Evolutionary conservation across 1,284 basidiomycete species (phyloP), one percentile per base, ranked within the genome.

Genomic region (Ganoderma sp.): DNA sequence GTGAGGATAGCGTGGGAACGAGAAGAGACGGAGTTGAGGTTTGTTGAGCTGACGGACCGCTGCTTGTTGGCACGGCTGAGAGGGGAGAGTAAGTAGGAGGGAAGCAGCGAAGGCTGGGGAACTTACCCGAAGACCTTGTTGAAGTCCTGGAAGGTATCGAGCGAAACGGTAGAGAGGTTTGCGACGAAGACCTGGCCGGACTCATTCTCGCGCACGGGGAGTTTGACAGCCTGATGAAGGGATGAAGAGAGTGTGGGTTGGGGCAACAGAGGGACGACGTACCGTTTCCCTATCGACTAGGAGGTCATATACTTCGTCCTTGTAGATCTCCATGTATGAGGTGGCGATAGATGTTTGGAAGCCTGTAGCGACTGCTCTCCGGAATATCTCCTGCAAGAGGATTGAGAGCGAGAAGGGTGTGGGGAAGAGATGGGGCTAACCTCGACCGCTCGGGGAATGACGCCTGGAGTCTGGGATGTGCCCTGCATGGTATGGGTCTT

Each of bases 401-500:
- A 10, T 45, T 14, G 45, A 58, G 17, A 19, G 50, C 41, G 15
- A 54, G 48, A 2, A 43, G 22, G 41, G 3, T 12, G 25, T 14
- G 14, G 9, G 34, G 1, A 10, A 34, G 22, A 62, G 32, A 32
- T 10, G 32, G 42, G 3, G 32, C 84, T 61, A 66, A 90, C 92
- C 75, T 87, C 78, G 22, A 94, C 88, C 2, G 89, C 88, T 58
- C 91, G 84, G n/a, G 91, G 91, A 69, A 95, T 94, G 62, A 95
- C 88, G 0, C 94, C 93, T 41, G 91, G 91, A 52, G 91, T 82
- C 0, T 80, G 64, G 50, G 79, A 82, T 4, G 85, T 88, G 41
- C 93, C 93, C 78, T 95, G 93, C 91, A 96, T 95, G 0, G 94
- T 95, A 78, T 94, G 88, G 0, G 92, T 93, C 81, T 94, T 94